Base-by-base conservation (phyloP, 1,284 basidiomycete genomes). In the Cryptococcus jaspeensis region DNA sequence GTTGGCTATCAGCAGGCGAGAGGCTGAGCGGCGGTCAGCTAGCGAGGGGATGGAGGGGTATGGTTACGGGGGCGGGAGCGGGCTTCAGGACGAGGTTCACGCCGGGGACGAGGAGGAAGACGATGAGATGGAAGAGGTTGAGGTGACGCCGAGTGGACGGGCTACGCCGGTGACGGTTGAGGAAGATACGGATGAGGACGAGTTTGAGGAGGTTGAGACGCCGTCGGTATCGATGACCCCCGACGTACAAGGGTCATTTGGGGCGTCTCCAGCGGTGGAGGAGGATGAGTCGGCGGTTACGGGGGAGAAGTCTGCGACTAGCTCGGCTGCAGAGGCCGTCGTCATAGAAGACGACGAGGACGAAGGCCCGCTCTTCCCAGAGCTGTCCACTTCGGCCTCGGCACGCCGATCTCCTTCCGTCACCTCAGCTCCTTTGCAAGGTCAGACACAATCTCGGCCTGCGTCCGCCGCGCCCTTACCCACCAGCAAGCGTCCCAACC, bases 41-140 rank as follows among this genome's bases (percentile, higher is more conserved):
- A 50, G 45, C 32, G 39, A 51, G 23, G 39, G 56, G 1, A 61
- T 65, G 20, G 62, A 64, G 1, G 65, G 62, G 16, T 46, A 22
- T 3, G 39, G 23, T 13, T 44, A 35, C 1, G 18, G 39, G 3
- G 43, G 35, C 54, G 28, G 28, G 28, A 32, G 28, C 28, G 28
- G 28, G 28, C 4, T 32, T 4, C 56, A n/a, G 44, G 43, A 6
- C 51, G 52, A 36, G 55, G 42, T 41, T 25, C 28, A 32, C 28
- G 28, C 28, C 9, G 28, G 9, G 28, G 60, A 56, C 1, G 65
- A 72, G 25, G 65, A 64, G 36, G 67, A 67, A 3, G 58, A 60
- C 36, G 65, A 60, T 15, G 61, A 65, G 16, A 59, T 69, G 49
- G 71, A 67, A 52, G 64, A 69, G 39, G 62, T 70, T n/a, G 43